Conservation (phyloP, 2,329 filamentous ascomycete species). For the Sclerotinia borealis region DNA sequence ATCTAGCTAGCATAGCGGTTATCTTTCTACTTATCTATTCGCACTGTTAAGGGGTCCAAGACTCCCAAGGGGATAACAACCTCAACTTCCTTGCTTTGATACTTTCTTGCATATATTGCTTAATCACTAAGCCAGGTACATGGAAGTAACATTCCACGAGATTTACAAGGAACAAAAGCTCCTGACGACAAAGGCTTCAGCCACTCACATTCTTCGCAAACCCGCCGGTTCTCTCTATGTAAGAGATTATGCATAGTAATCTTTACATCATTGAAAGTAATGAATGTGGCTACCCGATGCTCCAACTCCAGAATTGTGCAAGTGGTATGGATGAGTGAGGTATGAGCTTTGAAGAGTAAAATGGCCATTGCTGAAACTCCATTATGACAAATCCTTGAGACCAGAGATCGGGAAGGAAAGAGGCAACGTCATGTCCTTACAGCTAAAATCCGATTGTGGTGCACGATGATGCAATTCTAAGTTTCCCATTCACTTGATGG, state of each 20-base stretch:
- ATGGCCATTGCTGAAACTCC: too few relatives aligned
- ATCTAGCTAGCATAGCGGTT: not conserved
- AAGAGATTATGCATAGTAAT: too few relatives aligned
- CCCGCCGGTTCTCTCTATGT: too few relatives aligned
- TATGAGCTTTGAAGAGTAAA: too few relatives aligned
- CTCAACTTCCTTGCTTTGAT: not conserved
- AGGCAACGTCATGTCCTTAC: not conserved
- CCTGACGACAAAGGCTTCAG: not conserved
- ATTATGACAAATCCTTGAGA: not conserved
- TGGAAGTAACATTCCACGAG: not conserved
- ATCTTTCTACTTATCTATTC: not conserved
- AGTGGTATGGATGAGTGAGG: not conserved
- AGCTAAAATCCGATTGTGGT: not conserved
- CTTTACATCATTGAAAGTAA: too few relatives aligned
- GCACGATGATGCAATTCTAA: conserved; percentile 3
- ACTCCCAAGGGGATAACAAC: too few relatives aligned
- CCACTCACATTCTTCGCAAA: not conserved
- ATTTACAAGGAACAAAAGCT: not conserved
- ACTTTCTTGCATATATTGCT: not conserved
- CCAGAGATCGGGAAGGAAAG: too few relatives aligned
- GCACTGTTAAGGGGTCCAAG: too few relatives aligned
- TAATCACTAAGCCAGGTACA: not conserved
- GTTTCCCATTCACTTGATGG: not conserved
- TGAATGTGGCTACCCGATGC: too few relatives aligned
- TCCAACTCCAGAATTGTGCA: too few relatives aligned